Evolutionary conservation across 306 rosid species (phyloP).

Genomic region (Vigna radiata): DNA sequence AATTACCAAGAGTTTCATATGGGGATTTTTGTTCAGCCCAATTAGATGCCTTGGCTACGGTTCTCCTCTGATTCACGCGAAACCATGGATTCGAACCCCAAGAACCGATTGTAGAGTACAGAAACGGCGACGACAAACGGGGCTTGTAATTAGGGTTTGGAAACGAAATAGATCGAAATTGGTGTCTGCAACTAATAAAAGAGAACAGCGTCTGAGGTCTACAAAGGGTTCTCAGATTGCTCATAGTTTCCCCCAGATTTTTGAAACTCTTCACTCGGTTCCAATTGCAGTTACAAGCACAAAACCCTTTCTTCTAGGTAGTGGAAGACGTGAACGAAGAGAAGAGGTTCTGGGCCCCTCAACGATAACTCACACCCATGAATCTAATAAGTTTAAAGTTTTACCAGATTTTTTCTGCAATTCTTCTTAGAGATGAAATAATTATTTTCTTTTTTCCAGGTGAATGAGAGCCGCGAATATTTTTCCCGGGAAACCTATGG

Average conservation of each 20-base stretch:
- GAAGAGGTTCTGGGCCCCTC: slow-evolving; percentile 41
- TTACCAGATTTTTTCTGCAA: neutral
- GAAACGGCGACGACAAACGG: slow-evolving; percentile 40
- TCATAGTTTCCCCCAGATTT: slow-evolving; percentile 54
- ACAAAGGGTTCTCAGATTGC: slow-evolving; percentile 66
- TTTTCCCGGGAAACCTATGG: slow-evolving; percentile 48
- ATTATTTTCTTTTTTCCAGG: neutral
- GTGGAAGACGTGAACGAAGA: slow-evolving; percentile 51
- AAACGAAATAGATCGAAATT: slow-evolving; percentile 59
- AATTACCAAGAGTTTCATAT: slow-evolving; percentile 86
- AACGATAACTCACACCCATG: slow-evolving; percentile 33
- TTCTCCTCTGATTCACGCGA: slow-evolving; percentile 71
- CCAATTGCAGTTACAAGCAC: neutral
- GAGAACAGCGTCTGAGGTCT: slow-evolving; percentile 68
- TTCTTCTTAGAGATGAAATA: slow-evolving; percentile 12
- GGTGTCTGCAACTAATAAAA: slow-evolving; percentile 67
- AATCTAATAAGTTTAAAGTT: slow-evolving; percentile 48
- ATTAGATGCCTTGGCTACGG: slow-evolving; percentile 65
- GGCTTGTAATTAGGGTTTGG: slow-evolving; percentile 61
- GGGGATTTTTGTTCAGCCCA: slow-evolving; percentile 87
- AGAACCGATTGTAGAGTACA: slow-evolving; percentile 54
- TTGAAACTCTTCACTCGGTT: slow-evolving; percentile 23
- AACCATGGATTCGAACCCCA: slow-evolving; percentile 54
- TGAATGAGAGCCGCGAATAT: slow-evolving; percentile 27
- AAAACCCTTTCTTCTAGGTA: slow-evolving; percentile 11